Conservation (phyloP, 1,284 basidiomycete genomes). For the Sanguinoderma infundibulare region DNA sequence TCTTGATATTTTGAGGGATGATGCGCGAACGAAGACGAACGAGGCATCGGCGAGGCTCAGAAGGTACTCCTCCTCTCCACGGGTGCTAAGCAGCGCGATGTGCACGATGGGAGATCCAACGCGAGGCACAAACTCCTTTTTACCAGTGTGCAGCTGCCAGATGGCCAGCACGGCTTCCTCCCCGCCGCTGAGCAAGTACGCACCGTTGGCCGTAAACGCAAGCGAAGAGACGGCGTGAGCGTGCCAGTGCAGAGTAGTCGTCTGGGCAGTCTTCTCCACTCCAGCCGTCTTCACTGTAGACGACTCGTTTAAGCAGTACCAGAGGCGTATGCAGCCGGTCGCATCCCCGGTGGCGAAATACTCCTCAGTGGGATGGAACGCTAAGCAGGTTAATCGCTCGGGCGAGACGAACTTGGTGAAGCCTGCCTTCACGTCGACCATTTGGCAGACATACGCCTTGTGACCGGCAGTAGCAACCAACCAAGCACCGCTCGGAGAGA, state of each 20-base stretch:
- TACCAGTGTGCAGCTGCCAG: constrained; percentile 90
- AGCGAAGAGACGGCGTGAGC: constrained; percentile 93
- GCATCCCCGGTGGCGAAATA: constrained; percentile 95
- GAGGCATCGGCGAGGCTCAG: constrained; percentile 86
- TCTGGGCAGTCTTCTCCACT: constrained; percentile 78
- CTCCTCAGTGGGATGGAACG: constrained; percentile 89
- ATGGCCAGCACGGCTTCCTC: constrained; percentile 96
- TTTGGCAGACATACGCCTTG: constrained; percentile 81
- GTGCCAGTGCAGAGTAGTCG: constrained; percentile 95
- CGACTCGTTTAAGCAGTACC: constrained; percentile 86
- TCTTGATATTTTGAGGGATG: constrained; percentile 73
- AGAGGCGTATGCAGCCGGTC: constrained; percentile 85
- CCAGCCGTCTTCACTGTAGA: constrained; percentile 54
- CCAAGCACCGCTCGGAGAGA: constrained; percentile 84
- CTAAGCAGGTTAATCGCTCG: constrained; percentile 83
- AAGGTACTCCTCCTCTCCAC: constrained; percentile 85
- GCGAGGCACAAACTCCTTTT: constrained; percentile 91
- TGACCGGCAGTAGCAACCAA: constrained; percentile 81
- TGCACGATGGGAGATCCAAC: constrained; percentile 87
- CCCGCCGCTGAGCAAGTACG: constrained; percentile 93
- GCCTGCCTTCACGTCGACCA: constrained; percentile 59
- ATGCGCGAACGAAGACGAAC: constrained; percentile 78
- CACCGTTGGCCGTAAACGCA: constrained; percentile 89
- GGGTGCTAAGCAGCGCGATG: constrained; percentile 58
- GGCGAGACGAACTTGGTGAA: constrained; percentile 88